Conservation (phyloP, 305 asterid species). For the Fraxinus angustifolia region DNA sequence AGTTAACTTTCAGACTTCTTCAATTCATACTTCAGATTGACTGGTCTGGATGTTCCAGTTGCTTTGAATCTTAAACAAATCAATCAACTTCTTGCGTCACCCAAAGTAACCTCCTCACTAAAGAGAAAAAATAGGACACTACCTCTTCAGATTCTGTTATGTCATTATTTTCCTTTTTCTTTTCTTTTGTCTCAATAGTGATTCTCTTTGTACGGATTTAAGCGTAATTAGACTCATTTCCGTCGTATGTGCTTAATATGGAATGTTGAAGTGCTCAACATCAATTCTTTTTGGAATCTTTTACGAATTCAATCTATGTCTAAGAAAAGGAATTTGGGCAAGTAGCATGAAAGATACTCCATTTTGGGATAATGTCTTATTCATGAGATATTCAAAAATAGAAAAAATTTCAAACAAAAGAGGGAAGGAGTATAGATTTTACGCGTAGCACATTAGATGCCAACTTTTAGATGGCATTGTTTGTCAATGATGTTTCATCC, state of each 20-base stretch:
- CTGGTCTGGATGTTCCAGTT: background rate
- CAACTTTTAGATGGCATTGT: background rate
- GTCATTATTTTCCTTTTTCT: background rate
- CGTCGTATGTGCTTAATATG: background rate
- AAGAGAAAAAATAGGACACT: background rate
- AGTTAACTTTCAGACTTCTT: background rate
- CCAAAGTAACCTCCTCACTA: background rate
- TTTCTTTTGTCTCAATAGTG: background rate
- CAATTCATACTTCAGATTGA: background rate
- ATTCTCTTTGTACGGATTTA: background rate
- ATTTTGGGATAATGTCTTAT: background rate
- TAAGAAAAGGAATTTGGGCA: background rate
- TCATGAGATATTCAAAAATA: background rate
- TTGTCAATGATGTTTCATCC: background rate
- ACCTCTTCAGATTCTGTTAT: background rate
- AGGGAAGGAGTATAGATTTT: background rate
- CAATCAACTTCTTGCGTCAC: background rate
- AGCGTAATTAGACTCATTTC: background rate
- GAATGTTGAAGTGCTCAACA: background rate
- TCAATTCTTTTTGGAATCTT: background rate
- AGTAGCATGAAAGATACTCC: background rate
- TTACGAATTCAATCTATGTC: background rate
- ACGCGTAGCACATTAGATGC: background rate
- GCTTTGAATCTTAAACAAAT: background rate
- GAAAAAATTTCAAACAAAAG: background rate